Conservation (phyloP, 139 green algal species). For the Diplosphaera chodatii region DNA sequence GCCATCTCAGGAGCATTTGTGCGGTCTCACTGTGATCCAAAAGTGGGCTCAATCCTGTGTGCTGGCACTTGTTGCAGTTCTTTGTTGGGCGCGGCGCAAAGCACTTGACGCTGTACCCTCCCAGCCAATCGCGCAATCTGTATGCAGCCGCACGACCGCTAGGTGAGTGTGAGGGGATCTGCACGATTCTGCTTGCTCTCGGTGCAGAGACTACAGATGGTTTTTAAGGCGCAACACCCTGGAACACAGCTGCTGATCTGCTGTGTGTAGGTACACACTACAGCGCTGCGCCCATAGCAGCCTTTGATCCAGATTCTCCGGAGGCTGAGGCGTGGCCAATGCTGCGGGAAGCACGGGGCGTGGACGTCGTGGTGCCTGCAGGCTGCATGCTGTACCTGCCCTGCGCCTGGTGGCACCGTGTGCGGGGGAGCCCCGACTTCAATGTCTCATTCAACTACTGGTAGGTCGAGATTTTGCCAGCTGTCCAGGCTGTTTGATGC, state of each 20-base stretch:
- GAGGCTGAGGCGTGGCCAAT: background rate
- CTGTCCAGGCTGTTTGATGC: no score
- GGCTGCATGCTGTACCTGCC: constrained; percentile 16
- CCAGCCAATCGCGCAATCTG: background rate
- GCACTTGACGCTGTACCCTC: background rate
- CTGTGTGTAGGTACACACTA: constrained; percentile 13
- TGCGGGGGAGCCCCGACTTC: constrained; percentile 5
- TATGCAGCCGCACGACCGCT: background rate
- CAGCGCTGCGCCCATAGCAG: background rate
- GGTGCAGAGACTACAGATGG: no score
- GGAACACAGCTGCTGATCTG: no score
- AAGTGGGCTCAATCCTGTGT: no score
- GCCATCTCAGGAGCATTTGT: no score
- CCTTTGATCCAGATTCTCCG: background rate
- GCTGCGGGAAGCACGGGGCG: background rate
- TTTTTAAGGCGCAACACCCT: no score
- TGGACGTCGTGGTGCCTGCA: background rate
- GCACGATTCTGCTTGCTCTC: no score
- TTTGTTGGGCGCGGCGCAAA: background rate
- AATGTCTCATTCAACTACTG: constrained; percentile 12
- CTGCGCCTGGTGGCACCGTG: constrained; percentile 13
- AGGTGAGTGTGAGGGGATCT: background rate
- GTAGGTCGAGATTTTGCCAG: no score
- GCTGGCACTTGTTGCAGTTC: background rate
- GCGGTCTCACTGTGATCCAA: no score